A percentile compares a stretch with the other conserved stretches of the same genome.
These are phyloP conservation scores for Ustilago hordei DNA, from an alignment of 1,284 basidiomycete genomes.

Conservation along the genomic window DNA sequence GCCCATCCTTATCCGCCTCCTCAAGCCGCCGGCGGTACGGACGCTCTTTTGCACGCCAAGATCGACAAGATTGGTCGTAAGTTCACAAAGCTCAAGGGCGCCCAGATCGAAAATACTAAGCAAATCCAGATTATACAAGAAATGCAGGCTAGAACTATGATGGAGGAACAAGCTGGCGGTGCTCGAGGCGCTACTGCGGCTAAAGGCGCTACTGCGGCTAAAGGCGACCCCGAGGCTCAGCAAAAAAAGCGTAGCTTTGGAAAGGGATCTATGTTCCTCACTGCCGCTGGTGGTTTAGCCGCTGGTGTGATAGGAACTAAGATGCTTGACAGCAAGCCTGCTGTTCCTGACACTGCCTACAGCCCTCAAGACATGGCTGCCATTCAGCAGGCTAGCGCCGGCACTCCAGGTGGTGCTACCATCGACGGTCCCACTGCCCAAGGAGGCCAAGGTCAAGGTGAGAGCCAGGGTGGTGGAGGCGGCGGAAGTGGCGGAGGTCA, in stretches of 20 bases:
- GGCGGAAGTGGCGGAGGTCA: not conserved
- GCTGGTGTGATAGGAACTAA: constrained; percentile 22
- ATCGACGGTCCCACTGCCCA: constrained; percentile 9
- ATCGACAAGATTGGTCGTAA: constrained; percentile 4
- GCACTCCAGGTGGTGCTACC: constrained; percentile 11
- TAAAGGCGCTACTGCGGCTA: not conserved
- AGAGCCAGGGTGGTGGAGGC: not conserved
- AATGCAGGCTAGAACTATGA: constrained; percentile 25
- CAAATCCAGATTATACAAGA: constrained; percentile 27
- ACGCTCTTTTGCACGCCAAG: constrained; percentile 8
- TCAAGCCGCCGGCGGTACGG: not conserved
- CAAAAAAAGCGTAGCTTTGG: constrained; percentile 9
- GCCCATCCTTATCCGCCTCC: not conserved
- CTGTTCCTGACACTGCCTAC: constrained; percentile 24
- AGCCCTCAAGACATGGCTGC: constrained; percentile 27
- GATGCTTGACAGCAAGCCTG: constrained; percentile 37
- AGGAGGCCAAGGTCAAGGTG: not conserved
- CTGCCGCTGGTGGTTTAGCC: constrained; percentile 6
- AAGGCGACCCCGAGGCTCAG: not conserved
- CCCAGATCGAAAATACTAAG: not conserved
- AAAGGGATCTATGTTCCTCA: not conserved
- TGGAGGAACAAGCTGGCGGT: not conserved
- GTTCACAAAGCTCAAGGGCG: constrained; percentile 8
- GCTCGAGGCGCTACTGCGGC: not conserved
- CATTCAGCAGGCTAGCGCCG: constrained; percentile 24